Evolutionary conservation across 2,329 filamentous ascomycete genomes (phyloP).

Genomic region (Aureobasidium sp.): DNA sequence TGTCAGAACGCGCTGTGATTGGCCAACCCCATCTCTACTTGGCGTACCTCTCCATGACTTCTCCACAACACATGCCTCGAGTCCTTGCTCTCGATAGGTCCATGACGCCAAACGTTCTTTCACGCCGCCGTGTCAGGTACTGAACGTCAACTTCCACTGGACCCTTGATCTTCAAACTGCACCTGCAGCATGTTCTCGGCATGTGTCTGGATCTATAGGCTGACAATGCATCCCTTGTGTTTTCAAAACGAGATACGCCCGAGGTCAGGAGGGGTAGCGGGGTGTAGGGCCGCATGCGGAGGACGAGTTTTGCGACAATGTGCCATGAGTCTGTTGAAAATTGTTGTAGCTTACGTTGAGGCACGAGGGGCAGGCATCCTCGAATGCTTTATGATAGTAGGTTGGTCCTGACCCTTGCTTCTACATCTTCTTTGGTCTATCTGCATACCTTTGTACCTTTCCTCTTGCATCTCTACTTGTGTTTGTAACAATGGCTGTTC

Average conservation of each 20-base stretch:
- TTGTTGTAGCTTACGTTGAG: constrained; percentile 10
- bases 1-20: constrained; percentile 3
- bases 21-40: background rate
- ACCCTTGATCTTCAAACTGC: constrained; percentile 9
- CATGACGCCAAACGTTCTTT: constrained; percentile 5
- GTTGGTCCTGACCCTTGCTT: constrained; percentile 1
- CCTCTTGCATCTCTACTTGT: background rate
- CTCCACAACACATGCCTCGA: constrained; percentile 11
- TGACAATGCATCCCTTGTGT: background rate
- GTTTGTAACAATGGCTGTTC: constrained; percentile 7
- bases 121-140: constrained; percentile 10
- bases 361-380: background rate
- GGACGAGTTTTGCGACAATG: background rate
- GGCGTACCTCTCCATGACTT: background rate
- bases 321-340: constrained; percentile 7
- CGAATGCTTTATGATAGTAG: constrained; percentile 5
- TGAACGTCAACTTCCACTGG: background rate
- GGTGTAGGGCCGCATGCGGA: constrained; percentile 6
- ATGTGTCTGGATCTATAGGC: constrained; percentile 18
- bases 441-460: constrained; percentile 7
- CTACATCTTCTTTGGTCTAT: background rate
- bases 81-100: constrained; percentile 6
- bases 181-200: constrained; percentile 5
- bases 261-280: constrained; percentile 17
- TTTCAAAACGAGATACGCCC: background rate